phyloP scores from a whole-genome alignment of 257 asterid genomes.

The Perilla frutescens region DNA sequence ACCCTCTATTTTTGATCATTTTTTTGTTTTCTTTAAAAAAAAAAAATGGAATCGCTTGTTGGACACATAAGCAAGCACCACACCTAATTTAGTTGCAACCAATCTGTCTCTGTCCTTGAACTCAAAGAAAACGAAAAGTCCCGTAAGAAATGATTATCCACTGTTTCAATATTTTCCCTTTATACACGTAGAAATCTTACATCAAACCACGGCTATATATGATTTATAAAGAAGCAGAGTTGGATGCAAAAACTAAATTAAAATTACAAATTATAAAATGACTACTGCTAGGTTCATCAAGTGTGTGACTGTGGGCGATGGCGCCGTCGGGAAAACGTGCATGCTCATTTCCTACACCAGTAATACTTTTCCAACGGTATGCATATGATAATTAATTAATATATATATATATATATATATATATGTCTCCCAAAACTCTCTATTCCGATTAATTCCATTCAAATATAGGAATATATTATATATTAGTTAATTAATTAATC shows the following conservation, averaged over 20 bases:
- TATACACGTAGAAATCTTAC: not conserved
- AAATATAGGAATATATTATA: too few species aligned
- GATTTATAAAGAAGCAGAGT: slow-evolving; percentile 18
- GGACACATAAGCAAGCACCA: slow-evolving; percentile 61
- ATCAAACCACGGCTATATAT: not conserved
- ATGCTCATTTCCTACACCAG: slow-evolving; percentile 90
- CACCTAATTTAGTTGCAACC: slow-evolving; percentile 52
- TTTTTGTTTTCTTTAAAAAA: not conserved
- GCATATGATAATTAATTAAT: not conserved
- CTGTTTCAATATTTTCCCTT: slow-evolving; percentile 16
- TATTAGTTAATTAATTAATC: not conserved
- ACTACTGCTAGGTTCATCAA: slow-evolving; percentile 74
- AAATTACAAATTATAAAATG: slow-evolving; percentile 41
- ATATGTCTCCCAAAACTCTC: too few species aligned
- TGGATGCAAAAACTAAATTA: not conserved
- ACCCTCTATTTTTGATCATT: slow-evolving; percentile 34
- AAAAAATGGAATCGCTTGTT: slow-evolving; percentile 44
- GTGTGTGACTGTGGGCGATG: slow-evolving; percentile 88
- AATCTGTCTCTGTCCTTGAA: slow-evolving; percentile 47
- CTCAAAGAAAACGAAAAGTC: slow-evolving; percentile 58
- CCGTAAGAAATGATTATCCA: slow-evolving; percentile 48
- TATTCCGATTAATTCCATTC: not conserved
- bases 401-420: not conserved
- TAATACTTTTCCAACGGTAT: slow-evolving; percentile 78
- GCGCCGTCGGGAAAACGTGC: slow-evolving; percentile 90